Evolutionary conservation across 176 grass and related monocot genomes (phyloP), one percentile per base, ranked within the genome.

Genomic region (Coix lacrymajobi): DNA sequence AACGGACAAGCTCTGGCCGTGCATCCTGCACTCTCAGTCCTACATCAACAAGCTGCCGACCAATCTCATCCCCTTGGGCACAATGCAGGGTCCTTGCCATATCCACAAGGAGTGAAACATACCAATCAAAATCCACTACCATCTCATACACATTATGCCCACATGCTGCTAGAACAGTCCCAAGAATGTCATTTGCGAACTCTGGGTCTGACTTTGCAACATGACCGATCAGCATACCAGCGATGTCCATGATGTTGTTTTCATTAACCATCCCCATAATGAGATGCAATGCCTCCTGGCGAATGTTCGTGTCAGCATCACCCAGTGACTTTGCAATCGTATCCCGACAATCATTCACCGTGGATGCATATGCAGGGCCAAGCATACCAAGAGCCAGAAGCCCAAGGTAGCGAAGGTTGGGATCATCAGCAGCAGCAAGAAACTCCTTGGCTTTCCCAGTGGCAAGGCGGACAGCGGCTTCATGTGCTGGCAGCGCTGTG

Each of bases 41-140:
- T 73, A 98, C 77, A 87, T 98, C 96, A 78, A 98, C 85, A 60
- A 98, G 62, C 73, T 98, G 93, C 71, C 67, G 76, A 69, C 90
- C 90, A 69, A 95, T 95, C 77, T 98, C 96, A 66, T 90, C 91
- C 24, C 93, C 96, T 30, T 90, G 80, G 22, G 46, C 76, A 85
- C 92, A 93, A 41, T 98, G 90, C 24, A 86, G 85, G 43, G 83
- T 90, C 80, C 93, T 93, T 32, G 85, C 89, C 92, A 98, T 93
- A 62, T 95, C 89, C 11, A 33, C 60, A 1, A 98, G 87, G 16
- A 98, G 88, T 0, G 85, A 93, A 22, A 90, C 85, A 62, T 98
- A 98, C 93, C 96, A 93, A 80, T 95, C 96, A 29, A 98, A 98
- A 84, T 98, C 96, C 28, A 74, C 44, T 19, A 98, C 87, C 62